Base-by-base conservation (phyloP, 2,329 filamentous ascomycete genomes). In the Ceratocystis huliohia region DNA sequence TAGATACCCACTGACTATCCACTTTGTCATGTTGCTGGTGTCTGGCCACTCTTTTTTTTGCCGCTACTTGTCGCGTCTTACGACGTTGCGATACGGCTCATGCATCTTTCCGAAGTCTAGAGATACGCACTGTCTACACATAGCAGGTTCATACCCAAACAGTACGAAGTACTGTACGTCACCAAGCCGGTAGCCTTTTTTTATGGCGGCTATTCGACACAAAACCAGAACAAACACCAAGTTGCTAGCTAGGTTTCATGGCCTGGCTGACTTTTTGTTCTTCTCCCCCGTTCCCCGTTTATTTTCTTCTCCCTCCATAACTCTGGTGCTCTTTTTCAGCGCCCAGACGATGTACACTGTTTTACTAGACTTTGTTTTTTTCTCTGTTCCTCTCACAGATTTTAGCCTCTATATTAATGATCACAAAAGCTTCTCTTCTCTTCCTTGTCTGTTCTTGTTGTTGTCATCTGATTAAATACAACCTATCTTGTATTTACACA, bases 301-400 rank as follows among this genome's bases (percentile, higher is more conserved):
- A 10, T 22, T 22, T 22, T 50, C 48, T 22, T 22, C 20, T 15
- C 48, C 20, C 17, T 20, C 48, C 33, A 57, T 30, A 57, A 30
- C 61, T 63, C 46, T 33, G 61, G 46, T 33, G 44, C 44, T n/a
- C 37, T 50, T 25, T 63, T 33, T 45, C 28, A 22, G 41, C 20
- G 30, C 22, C 61, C 61, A 50, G 61, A 63, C 61, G 61, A 45
- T 63, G 61, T 63, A 63, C 30, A 48, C 33, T 63, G 61, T 62
- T 45, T 50, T 50, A 63, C 44, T 63, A 63, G 61, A 63, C 17
- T 50, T 50, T 28, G 15, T 20, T 63, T 20, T 20, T 8, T 22
- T 50, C 8, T 48, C 37, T 63, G 15, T 17, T 50, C n/a, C 28
- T 48, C 41, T 62, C 30, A 6, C 20, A 33, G 22, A 25, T 30